These are phyloP conservation scores for Nectriaceae sp. DNA, from an alignment of 2,329 filamentous ascomycete species.

Conservation along the genomic window DNA sequence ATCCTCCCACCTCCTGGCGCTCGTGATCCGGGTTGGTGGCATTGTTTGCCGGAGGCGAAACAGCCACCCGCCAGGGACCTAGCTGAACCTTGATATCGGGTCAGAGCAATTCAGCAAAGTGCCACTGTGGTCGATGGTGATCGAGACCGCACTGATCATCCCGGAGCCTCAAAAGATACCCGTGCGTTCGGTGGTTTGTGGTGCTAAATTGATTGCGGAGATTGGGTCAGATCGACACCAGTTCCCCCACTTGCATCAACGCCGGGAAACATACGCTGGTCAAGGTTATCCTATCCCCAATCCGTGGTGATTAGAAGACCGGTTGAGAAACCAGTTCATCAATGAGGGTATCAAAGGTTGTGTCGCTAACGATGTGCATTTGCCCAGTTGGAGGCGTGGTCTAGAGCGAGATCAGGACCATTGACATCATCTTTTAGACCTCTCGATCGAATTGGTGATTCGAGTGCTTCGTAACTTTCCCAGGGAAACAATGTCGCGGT, in stretches of 20 bases:
- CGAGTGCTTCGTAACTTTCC: not conserved
- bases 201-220: not conserved
- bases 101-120: not conserved
- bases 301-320: not conserved
- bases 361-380: too few species aligned
- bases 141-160: not conserved
- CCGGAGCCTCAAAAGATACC: not conserved
- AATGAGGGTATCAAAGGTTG: too few species aligned
- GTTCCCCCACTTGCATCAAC: not conserved
- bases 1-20: too few species aligned
- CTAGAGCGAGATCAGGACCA: too few species aligned
- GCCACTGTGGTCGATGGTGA: not conserved
- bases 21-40: not conserved
- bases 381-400: too few species aligned
- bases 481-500: too few species aligned
- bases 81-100: not conserved
- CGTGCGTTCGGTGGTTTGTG: too few species aligned
- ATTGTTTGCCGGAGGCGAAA: not conserved
- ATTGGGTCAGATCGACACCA: not conserved
- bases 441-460: not conserved
- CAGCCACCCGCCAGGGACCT: constrained; percentile 1
- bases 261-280: not conserved
- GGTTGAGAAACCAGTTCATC: not conserved
- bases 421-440: too few species aligned
- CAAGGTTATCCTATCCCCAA: not conserved